Percentiles rank a stretch among this genome's conserved stretches.
phyloP scores from a whole-genome alignment of 345 rosid species.

The Erysimum cheiranthoides region DNA sequence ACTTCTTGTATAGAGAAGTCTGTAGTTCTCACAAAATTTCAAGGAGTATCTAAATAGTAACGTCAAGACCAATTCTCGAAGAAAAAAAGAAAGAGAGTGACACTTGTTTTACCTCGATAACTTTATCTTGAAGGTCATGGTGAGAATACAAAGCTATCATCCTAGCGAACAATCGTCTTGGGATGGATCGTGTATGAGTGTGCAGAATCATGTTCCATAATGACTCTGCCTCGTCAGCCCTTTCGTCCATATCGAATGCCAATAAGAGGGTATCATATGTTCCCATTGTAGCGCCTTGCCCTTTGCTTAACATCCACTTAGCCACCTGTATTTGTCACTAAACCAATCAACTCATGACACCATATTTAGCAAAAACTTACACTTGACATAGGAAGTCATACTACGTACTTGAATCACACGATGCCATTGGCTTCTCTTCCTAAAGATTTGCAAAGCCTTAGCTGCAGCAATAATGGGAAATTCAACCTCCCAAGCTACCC shows the following conservation, averaged over 20 bases:
- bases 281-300: conserved; percentile 91
- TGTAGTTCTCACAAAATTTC: background rate
- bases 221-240: conserved; percentile 79
- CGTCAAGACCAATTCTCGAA: background rate
- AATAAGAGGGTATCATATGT: conserved; percentile 77
- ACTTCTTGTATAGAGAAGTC: background rate
- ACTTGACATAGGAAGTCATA: conserved; percentile 5
- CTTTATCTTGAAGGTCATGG: conserved; percentile 67
- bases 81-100: background rate
- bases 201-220: conserved; percentile 89
- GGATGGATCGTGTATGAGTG: conserved; percentile 73
- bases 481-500: conserved; percentile 89
- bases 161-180: conserved; percentile 79
- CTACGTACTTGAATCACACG: conserved; percentile 80
- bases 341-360: conserved; percentile 20
- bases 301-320: conserved; percentile 96
- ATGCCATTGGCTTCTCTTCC: conserved; percentile 73
- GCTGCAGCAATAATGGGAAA: conserved; percentile 82
- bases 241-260: conserved; percentile 84
- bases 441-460: conserved; percentile 68
- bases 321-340: conserved; percentile 60
- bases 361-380: background rate
- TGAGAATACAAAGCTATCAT: conserved; percentile 86
- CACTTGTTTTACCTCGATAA: conserved; percentile 67
- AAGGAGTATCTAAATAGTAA: background rate